Conservation (phyloP, 257 asterid species). For the Capsicum chinense region DNA sequence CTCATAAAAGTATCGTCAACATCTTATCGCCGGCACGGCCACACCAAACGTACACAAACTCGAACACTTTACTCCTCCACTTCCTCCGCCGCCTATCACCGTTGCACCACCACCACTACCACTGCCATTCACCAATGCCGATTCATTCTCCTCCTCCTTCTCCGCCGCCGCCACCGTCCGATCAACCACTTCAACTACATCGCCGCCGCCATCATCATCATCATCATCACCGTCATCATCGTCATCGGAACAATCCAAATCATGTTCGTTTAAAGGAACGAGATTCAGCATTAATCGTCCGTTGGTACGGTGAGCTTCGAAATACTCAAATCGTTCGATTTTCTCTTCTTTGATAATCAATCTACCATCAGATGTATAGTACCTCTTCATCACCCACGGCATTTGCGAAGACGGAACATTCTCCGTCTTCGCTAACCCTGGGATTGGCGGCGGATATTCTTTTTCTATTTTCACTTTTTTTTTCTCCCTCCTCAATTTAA, state of each 20-base stretch:
- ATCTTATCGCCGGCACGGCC: constrained; percentile 41
- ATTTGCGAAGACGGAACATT: constrained; percentile 46
- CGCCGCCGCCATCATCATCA: neutral
- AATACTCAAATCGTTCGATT: constrained; percentile 57
- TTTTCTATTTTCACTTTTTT: constrained; percentile 23
- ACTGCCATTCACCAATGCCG: neutral
- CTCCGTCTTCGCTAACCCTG: constrained; percentile 49
- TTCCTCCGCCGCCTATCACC: constrained; percentile 26
- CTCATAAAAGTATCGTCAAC: neutral
- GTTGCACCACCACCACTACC: neutral
- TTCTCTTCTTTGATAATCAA: constrained; percentile 66
- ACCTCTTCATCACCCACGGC: constrained; percentile 71
- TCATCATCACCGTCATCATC: neutral
- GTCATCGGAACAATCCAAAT: constrained; percentile 1
- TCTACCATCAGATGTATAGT: constrained; percentile 59
- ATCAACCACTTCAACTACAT: constrained; percentile 21
- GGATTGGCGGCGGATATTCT: constrained; percentile 69
- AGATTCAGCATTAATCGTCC: constrained; percentile 66
- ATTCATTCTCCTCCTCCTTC: constrained; percentile 21
- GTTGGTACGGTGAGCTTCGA: constrained; percentile 57
- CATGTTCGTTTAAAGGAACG: constrained; percentile 47
- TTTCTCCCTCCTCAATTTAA: constrained; percentile 24
- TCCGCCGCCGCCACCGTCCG: constrained; percentile 17
- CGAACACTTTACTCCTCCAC: constrained; percentile 44
- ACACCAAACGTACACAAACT: constrained; percentile 45